Conservation (phyloP, 331 rosid genomes). For the Cydonia oblonga region DNA sequence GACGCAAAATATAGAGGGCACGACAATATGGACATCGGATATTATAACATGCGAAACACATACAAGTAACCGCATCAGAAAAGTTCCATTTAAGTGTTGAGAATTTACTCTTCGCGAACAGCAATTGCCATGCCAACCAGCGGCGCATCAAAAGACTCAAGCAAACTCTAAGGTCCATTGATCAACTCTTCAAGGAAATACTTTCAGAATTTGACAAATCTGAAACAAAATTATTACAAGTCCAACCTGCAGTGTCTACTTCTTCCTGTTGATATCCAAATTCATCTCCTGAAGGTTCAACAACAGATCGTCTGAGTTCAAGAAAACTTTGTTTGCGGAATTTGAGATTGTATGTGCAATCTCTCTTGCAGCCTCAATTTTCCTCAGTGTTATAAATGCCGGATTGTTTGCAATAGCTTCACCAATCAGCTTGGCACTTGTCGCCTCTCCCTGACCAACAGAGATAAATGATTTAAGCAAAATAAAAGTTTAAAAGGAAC, state of each 20-base stretch:
- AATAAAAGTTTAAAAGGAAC: neutral
- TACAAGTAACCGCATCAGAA: neutral
- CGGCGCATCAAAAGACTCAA: neutral
- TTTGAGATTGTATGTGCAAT: constrained; percentile 71
- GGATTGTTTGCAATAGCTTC: constrained; percentile 79
- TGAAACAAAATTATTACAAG: neutral
- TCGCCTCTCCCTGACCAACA: constrained; percentile 70
- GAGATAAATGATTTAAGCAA: neutral
- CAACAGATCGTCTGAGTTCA: constrained; percentile 70
- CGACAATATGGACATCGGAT: neutral
- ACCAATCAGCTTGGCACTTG: constrained; percentile 82
- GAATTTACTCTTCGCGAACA: neutral
- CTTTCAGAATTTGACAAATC: constrained; percentile 1
- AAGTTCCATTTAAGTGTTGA: neutral
- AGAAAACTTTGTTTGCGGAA: constrained; percentile 59
- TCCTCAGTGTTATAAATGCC: constrained; percentile 75
- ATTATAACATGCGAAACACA: neutral
- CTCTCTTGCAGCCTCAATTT: constrained; percentile 88
- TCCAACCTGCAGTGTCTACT: constrained; percentile 9
- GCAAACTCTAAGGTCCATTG: neutral
- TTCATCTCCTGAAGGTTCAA: constrained; percentile 75
- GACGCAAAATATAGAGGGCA: neutral
- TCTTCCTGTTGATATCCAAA: constrained; percentile 36
- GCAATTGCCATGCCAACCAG: neutral
- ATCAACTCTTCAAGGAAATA: neutral